A percentile compares a stretch with the other conserved stretches of the same genome.
These are phyloP conservation scores for Calendula officinalis DNA, from an alignment of 129 eudicot genomes.

Conservation along the genomic window DNA sequence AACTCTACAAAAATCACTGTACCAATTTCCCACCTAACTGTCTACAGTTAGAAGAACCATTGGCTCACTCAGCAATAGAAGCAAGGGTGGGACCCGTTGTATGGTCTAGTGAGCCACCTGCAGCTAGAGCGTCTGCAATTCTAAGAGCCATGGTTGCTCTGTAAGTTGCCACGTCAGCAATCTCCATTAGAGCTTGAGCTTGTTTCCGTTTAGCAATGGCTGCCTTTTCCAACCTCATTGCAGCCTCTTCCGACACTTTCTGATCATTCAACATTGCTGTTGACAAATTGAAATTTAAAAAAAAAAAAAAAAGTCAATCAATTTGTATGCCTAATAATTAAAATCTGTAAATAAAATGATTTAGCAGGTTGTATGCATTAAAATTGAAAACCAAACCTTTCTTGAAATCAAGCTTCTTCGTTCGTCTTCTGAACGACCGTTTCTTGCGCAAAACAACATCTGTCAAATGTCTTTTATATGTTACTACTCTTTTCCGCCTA, in stretches of 20 bases:
- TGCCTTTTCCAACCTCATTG: slow-evolving; percentile 42
- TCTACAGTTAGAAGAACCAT: not conserved
- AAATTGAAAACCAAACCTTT: slow-evolving; percentile 35
- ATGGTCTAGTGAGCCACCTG: not conserved
- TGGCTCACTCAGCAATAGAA: not conserved
- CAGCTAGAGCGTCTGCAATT: slow-evolving; percentile 65
- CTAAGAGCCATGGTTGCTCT: slow-evolving; percentile 64
- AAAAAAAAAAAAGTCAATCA: not conserved
- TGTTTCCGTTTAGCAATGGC: slow-evolving; percentile 65
- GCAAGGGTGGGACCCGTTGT: not conserved
- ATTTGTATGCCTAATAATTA: too few relatives aligned
- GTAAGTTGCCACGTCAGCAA: slow-evolving; percentile 69
- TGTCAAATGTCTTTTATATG: slow-evolving; percentile 1
- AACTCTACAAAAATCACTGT: slow-evolving; percentile 18
- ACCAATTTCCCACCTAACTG: not conserved
- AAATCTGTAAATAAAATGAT: too few relatives aligned
- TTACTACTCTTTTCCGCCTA: slow-evolving; percentile 5
- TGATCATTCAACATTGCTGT: slow-evolving; percentile 55
- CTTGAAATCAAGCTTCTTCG: slow-evolving; percentile 38
- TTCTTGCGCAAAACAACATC: slow-evolving; percentile 55
- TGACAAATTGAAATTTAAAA: not conserved
- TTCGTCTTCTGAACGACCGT: slow-evolving; percentile 53
- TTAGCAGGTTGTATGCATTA: too few relatives aligned
- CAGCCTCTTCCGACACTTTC: slow-evolving; percentile 40
- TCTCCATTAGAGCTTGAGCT: slow-evolving; percentile 74